phyloP scores from a whole-genome alignment of 768 basidiomycete genomes.

The Russula emetica region DNA sequence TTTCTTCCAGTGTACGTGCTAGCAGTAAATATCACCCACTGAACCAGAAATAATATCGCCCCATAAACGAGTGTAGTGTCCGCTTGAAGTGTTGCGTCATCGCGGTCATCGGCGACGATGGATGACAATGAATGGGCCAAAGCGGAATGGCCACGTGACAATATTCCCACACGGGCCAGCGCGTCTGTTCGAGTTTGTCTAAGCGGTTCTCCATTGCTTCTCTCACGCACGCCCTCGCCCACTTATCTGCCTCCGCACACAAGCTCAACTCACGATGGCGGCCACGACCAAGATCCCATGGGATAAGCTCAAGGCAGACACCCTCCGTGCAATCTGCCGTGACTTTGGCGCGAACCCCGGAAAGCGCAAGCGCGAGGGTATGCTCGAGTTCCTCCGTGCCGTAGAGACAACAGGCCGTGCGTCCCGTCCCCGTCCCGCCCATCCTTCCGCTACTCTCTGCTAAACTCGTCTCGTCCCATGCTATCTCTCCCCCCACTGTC shows the following conservation, averaged over 20 bases:
- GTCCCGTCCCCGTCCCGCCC: constrained; percentile 17
- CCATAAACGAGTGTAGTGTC: too few relatives aligned
- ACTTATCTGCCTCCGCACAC: constrained; percentile 8
- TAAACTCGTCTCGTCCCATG: background rate
- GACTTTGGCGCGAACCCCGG: constrained; percentile 30
- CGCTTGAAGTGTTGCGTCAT: too few relatives aligned
- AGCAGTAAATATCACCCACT: too few relatives aligned
- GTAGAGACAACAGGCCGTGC: constrained; percentile 30
- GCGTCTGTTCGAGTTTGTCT: background rate
- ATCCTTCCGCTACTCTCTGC: background rate
- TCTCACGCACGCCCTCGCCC: constrained; percentile 16
- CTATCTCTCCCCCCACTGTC: background rate
- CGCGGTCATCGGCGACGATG: too few relatives aligned
- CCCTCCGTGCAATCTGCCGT: constrained; percentile 29
- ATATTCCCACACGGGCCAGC: background rate
- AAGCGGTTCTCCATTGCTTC: background rate
- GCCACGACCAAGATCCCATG: constrained; percentile 29
- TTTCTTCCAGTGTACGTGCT: too few relatives aligned
- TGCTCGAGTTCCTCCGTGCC: constrained; percentile 28
- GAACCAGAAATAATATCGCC: too few relatives aligned
- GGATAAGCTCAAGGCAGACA: constrained; percentile 30
- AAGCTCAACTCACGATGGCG: constrained; percentile 9
- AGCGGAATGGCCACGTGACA: constrained; percentile 2
- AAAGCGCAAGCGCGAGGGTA: constrained; percentile 27
- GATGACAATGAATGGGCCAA: too few relatives aligned